phyloP scores from a whole-genome alignment of 1,284 basidiomycete genomes.

The Flammula alnicola region DNA sequence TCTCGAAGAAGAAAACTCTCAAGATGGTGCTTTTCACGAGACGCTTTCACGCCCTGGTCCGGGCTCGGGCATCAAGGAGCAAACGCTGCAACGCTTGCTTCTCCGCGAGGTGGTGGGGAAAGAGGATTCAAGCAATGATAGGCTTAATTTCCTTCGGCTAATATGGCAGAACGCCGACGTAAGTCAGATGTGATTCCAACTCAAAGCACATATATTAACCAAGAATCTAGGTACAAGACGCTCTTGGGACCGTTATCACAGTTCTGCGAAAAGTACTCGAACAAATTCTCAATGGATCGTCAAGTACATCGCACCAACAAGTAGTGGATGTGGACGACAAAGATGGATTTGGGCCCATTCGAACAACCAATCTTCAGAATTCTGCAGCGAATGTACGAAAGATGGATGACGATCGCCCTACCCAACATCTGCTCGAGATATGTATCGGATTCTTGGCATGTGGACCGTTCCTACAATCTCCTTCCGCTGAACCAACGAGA shows the following conservation, averaged over 20 bases:
- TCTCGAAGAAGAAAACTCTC: conserved; percentile 14
- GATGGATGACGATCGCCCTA: conserved; percentile 32
- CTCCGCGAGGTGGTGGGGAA: not conserved
- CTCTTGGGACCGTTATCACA: conserved; percentile 44
- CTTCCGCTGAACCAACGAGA: conserved; percentile 58
- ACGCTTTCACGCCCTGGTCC: conserved; percentile 65
- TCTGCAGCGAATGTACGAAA: conserved; percentile 29
- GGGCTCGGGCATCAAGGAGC: conserved; percentile 69
- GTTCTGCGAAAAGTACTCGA: conserved; percentile 43
- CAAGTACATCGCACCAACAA: conserved; percentile 18
- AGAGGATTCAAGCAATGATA: not conserved
- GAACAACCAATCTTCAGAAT: conserved; percentile 41
- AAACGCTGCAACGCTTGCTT: conserved; percentile 41
- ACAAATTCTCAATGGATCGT: conserved; percentile 24
- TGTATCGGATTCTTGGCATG: conserved; percentile 61
- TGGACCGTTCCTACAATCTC: conserved; percentile 63
- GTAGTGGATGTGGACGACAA: conserved; percentile 44
- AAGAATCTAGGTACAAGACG: conserved; percentile 56
- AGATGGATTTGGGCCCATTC: conserved; percentile 71
- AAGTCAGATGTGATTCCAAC: conserved; percentile 27
- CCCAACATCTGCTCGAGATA: conserved; percentile 43
- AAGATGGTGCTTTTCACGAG: conserved; percentile 43
- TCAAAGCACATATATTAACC: not conserved
- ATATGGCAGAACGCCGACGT: conserved; percentile 73
- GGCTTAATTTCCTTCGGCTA: conserved; percentile 18